Conservation (phyloP, 1,284 basidiomycete species). For the Boletellus deceptivus region DNA sequence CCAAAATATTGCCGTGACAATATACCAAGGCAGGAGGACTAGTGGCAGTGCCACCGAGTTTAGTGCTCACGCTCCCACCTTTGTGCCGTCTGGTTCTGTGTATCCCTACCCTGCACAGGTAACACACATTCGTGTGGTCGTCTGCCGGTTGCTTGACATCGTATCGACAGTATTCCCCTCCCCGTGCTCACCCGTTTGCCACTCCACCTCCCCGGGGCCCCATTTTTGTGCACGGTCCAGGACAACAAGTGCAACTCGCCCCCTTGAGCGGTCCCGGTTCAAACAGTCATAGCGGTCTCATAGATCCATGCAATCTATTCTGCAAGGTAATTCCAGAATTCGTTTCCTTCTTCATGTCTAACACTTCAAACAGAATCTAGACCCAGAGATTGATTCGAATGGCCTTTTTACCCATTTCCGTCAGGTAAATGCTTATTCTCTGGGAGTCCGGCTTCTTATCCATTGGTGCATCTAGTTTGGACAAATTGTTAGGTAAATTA, state of each 20-base stretch:
- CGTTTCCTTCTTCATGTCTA: constrained; percentile 7
- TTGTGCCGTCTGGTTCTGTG: constrained; percentile 64
- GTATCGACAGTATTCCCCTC: constrained; percentile 57
- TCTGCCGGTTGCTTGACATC: constrained; percentile 7
- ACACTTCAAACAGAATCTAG: constrained; percentile 64
- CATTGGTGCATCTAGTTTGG: constrained; percentile 55
- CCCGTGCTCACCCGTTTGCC: constrained; percentile 43
- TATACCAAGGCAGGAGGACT: constrained; percentile 65
- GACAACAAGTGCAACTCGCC: constrained; percentile 85
- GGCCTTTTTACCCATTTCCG: constrained; percentile 80
- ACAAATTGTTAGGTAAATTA: constrained; percentile 74
- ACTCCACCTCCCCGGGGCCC: constrained; percentile 31
- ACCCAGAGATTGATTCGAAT: constrained; percentile 81
- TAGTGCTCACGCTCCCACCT: constrained; percentile 67
- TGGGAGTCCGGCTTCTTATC: constrained; percentile 12
- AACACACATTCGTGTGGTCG: constrained; percentile 18
- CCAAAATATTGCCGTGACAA: constrained; percentile 75
- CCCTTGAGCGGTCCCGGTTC: constrained; percentile 71
- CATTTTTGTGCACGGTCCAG: constrained; percentile 78
- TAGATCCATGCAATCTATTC: constrained; percentile 90
- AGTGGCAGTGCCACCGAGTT: constrained; percentile 59
- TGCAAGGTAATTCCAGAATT: constrained; percentile 61
- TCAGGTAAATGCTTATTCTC: constrained; percentile 46
- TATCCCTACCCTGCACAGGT: constrained; percentile 54
- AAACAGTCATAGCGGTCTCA: constrained; percentile 77